A percentile compares a stretch with the other conserved stretches of the same genome.
These are phyloP conservation scores for Tolypocladium album DNA, from an alignment of 2,329 filamentous ascomycete genomes.

Conservation along the genomic window DNA sequence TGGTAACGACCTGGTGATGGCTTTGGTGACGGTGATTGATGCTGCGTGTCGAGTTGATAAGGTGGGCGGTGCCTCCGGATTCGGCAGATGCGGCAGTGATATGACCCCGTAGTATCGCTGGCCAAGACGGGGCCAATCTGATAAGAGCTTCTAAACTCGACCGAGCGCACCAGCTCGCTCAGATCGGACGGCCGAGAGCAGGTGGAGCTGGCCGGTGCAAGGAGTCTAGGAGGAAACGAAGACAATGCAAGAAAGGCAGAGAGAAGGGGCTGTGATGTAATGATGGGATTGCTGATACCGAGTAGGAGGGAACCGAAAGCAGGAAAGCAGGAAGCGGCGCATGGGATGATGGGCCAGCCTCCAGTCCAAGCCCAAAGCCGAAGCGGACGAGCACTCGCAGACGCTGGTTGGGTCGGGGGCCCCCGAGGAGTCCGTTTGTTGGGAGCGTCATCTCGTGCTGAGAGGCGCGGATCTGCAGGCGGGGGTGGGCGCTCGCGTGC, in stretches of 20 bases:
- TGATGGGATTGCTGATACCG: background rate
- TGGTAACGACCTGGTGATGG: background rate
- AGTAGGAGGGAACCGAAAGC: background rate
- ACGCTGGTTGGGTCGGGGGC: background rate
- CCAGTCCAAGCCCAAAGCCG: too few relatives aligned
- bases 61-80: background rate
- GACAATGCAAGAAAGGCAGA: background rate
- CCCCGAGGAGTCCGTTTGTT: background rate
- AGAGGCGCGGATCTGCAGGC: background rate
- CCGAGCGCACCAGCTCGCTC: background rate
- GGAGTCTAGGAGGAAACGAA: background rate
- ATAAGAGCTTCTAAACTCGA: background rate
- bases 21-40: background rate
- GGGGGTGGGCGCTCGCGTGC: background rate
- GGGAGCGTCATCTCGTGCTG: background rate
- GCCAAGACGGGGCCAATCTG: constrained; percentile 1
- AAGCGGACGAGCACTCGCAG: background rate
- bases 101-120: background rate
- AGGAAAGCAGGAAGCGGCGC: background rate
- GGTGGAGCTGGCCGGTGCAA: background rate
- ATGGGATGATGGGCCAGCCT: background rate
- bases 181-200: background rate
- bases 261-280: background rate
- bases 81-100: background rate
- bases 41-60: constrained; percentile 2